These are phyloP conservation scores for Hericium coralloides DNA, from an alignment of 768 basidiomycete genomes.

Conservation along the genomic window DNA sequence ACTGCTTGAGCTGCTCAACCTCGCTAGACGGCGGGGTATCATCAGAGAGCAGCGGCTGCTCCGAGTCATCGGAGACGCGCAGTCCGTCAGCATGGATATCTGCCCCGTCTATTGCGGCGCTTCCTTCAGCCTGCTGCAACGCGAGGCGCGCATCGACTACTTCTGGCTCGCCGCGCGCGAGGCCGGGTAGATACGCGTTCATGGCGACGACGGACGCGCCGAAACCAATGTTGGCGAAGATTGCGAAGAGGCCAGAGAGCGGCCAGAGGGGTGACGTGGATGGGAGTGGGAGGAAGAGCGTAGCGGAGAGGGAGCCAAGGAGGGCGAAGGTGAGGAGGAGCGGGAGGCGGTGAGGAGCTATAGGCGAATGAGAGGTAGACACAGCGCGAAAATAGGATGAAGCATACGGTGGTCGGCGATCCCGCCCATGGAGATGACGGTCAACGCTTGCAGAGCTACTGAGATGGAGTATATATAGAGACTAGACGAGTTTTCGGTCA, in stretches of 20 bases:
- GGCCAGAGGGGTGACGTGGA: constrained; percentile 66
- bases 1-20: not conserved
- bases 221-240: constrained; percentile 78
- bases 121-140: not conserved
- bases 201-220: constrained; percentile 82
- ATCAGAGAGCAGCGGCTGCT: not conserved
- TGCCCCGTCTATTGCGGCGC: not conserved
- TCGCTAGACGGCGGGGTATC: not conserved
- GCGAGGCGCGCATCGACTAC: constrained; percentile 26
- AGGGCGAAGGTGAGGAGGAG: constrained; percentile 70
- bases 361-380: constrained; percentile 12
- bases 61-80: not conserved
- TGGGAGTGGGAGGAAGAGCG: constrained; percentile 63
- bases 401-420: constrained; percentile 78
- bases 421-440: constrained; percentile 88
- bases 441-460: constrained; percentile 85
- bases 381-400: not conserved
- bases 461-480: constrained; percentile 84
- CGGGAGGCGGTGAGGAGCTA: constrained; percentile 64
- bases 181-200: constrained; percentile 78
- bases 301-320: constrained; percentile 59
- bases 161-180: constrained; percentile 60
- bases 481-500: constrained; percentile 29
- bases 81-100: not conserved
- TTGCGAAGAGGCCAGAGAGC: constrained; percentile 57